Conservation (phyloP, 2,329 filamentous ascomycete species). For the Fusarium torulosum region DNA sequence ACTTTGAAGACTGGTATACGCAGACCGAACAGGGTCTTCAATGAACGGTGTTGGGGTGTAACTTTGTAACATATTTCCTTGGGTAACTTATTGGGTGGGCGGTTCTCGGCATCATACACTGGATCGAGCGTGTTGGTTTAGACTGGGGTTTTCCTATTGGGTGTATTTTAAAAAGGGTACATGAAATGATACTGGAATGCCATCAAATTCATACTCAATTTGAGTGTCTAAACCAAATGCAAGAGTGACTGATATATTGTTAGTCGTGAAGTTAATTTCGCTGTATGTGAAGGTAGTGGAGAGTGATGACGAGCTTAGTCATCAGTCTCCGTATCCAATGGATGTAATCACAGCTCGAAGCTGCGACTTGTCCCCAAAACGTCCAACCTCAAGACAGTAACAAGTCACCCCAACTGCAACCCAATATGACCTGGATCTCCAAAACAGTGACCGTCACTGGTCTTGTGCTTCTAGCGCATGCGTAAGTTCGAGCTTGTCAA, state of each 20-base stretch:
- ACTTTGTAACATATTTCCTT: constrained; percentile 20
- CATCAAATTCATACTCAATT: background rate
- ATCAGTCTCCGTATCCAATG: constrained; percentile 15
- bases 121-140: constrained; percentile 31
- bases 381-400: constrained; percentile 11
- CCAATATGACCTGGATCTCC: constrained; percentile 77
- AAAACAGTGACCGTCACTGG: constrained; percentile 79
- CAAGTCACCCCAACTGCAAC: constrained; percentile 15
- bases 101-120: constrained; percentile 22
- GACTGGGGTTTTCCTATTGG: constrained; percentile 22
- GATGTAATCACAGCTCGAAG: constrained; percentile 21
- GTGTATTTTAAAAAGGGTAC: constrained; percentile 8
- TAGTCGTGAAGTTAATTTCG: constrained; percentile 6
- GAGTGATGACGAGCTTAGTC: constrained; percentile 38
- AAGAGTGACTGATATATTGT: background rate
- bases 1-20: constrained; percentile 52
- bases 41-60: constrained; percentile 13
- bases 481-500: constrained; percentile 69
- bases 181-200: background rate
- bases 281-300: constrained; percentile 3
- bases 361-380: constrained; percentile 43
- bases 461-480: constrained; percentile 83
- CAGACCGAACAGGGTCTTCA: constrained; percentile 45
- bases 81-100: constrained; percentile 9
- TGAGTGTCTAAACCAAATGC: background rate